Base-by-base conservation (phyloP, 2,329 filamentous ascomycete species). In the Botrytis aclada region DNA sequence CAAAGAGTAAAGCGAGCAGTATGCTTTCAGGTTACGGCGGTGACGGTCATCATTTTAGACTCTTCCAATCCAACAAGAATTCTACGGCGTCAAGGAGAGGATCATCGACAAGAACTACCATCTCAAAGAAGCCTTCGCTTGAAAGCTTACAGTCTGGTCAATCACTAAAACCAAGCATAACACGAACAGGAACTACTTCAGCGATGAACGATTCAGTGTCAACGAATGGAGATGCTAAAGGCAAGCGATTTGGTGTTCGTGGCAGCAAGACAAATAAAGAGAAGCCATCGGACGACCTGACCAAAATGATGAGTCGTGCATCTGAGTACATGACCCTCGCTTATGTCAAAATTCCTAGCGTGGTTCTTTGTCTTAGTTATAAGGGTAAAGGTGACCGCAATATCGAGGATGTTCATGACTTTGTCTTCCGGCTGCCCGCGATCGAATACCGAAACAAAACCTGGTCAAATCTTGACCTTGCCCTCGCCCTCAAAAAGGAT, bases 371-470 rank as follows among this genome's bases (percentile, higher is more conserved):
- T 81, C 87, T 99, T 41, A 97, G 93, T 80, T 98, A 98, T 87
- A 97, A 98, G 82, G 96, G 97, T 80, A 97, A 94, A 81, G 94
- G 95, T 62, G 93, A 97, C 76, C 93, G 95, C 80, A 99, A 98
- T 79, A 88, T 99, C 73, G 94, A 98, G 83, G 97, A 99, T 82
- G 92, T 99, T 25, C 95, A 99, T 83, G 92, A 98, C 80, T 97
- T 99, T 77, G 96, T 99, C 66, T 99, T 99, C 88, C 91, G 94
- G 47, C 89, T 99, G 83, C 96, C 96, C 5, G 92, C 93, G 3
- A 90, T 99, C 64, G 96, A 99, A 81, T 98, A 97, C 84, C 90
- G 94, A 76, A 99, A 99, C 86, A 99, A 99, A 85, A 98, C 95
- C 14, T 99, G 96, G 96, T 98, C 94, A 10, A 99, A 98, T 81